phyloP scores from a whole-genome alignment of 352 stramenopile genomes.

The Pythium periplocum region DNA sequence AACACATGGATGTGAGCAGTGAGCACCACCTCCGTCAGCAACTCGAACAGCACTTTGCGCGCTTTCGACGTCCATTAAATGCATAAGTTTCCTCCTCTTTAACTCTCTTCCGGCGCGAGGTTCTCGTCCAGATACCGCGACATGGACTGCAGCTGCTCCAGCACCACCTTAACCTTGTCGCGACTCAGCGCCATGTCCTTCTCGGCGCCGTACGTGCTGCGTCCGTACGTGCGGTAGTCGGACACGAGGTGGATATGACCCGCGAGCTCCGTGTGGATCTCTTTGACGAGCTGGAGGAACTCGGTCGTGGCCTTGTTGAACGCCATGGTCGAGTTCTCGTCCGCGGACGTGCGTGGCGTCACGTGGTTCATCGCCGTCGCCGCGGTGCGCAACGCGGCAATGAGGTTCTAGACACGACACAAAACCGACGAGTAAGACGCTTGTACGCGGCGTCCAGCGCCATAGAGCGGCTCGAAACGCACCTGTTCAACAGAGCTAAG shows the following conservation, averaged over 20 bases:
- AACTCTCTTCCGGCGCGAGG: constrained; percentile 58
- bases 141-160: constrained; percentile 68
- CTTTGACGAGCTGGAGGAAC: constrained; percentile 83
- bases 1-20: constrained; percentile 22
- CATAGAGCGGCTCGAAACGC: not conserved
- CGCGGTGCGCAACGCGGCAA: constrained; percentile 61
- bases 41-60: constrained; percentile 60
- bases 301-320: constrained; percentile 78
- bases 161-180: constrained; percentile 76
- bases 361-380: constrained; percentile 66
- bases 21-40: constrained; percentile 33
- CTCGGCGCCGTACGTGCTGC: constrained; percentile 80
- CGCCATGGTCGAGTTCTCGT: constrained; percentile 59
- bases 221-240: constrained; percentile 79
- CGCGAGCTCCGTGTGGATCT: constrained; percentile 79
- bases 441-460: too few relatives aligned
- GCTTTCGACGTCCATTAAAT: constrained; percentile 20
- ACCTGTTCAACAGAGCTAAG: constrained; percentile 77
- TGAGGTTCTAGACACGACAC: constrained; percentile 59
- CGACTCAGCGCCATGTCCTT: constrained; percentile 73
- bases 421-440: not conserved
- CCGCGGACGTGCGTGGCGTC: constrained; percentile 47
- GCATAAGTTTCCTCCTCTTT: constrained; percentile 4
- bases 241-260: constrained; percentile 82
- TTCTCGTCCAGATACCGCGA: constrained; percentile 77